phyloP scores from a whole-genome alignment of 139 green algal species.

The Asterochloris sp. region DNA sequence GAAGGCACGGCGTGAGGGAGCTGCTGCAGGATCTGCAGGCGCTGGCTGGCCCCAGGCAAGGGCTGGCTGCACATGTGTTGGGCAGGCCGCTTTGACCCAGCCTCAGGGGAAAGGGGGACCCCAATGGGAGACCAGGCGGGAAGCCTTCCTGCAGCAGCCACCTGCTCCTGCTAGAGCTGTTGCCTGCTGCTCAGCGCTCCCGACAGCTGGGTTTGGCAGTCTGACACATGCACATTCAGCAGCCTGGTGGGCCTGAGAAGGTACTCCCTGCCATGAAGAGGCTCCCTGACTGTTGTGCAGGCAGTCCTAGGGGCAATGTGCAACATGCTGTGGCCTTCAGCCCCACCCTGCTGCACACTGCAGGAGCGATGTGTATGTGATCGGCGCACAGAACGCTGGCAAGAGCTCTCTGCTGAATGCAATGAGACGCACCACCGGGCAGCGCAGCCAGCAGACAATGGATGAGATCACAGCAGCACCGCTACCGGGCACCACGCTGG shows the following conservation, averaged over 20 bases:
- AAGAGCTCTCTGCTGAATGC: constrained; percentile 95
- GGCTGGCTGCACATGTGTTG: constrained; percentile 29
- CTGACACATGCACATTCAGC: no score
- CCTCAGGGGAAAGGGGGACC: no score
- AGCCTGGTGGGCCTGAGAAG: no score
- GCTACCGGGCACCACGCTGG: constrained; percentile 93
- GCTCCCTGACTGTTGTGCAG: neutral
- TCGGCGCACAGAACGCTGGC: constrained; percentile 80
- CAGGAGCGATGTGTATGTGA: constrained; percentile 10
- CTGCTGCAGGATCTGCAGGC: constrained; percentile 49
- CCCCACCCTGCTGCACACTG: neutral
- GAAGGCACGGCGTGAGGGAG: constrained; percentile 41
- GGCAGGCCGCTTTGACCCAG: no score
- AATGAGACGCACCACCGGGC: constrained; percentile 61
- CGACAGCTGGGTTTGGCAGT: no score
- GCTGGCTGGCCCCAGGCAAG: constrained; percentile 35
- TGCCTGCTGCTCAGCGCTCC: no score
- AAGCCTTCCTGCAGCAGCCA: no score
- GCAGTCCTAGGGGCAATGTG: neutral
- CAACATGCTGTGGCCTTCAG: neutral
- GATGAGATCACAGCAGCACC: constrained; percentile 63
- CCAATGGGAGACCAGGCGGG: no score
- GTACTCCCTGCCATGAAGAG: neutral
- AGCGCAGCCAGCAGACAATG: constrained; percentile 9
- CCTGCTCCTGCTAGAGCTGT: no score